These are phyloP conservation scores for Leavenworthia alabamica DNA, from an alignment of 345 rosid species.

Conservation along the genomic window DNA sequence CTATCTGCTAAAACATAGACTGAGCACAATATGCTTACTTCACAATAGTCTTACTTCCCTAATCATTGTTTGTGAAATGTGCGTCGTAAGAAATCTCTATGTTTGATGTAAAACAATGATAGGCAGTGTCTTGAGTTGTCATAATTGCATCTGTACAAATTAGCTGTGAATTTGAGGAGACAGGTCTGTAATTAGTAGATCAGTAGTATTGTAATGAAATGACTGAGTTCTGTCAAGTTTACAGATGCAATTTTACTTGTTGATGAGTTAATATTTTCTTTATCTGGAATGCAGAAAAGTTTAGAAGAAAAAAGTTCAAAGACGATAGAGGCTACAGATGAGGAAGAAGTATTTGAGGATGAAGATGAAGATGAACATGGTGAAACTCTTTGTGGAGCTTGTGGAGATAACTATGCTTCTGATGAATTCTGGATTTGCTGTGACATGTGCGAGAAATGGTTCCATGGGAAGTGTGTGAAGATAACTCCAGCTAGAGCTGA, in stretches of 20 bases:
- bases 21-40: background rate
- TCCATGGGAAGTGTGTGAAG: slow-evolving; percentile 81
- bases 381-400: slow-evolving; percentile 72
- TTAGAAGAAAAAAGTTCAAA: slow-evolving; percentile 42
- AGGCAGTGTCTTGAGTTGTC: background rate
- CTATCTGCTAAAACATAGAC: background rate
- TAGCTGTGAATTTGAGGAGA: background rate
- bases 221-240: background rate
- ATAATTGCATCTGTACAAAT: background rate
- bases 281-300: slow-evolving; percentile 39
- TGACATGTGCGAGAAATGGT: slow-evolving; percentile 79
- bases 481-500: slow-evolving; percentile 80
- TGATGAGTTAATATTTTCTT: slow-evolving; percentile 10
- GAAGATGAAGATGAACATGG: slow-evolving; percentile 56
- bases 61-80: background rate
- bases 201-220: background rate
- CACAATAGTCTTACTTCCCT: background rate
- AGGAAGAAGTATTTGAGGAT: slow-evolving; percentile 39
- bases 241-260: background rate
- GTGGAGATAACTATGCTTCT: slow-evolving; percentile 64
- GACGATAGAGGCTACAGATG: slow-evolving; percentile 35
- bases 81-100: background rate
- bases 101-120: background rate
- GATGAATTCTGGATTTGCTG: slow-evolving; percentile 90
- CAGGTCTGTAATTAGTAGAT: background rate